Evolutionary conservation across 2,329 filamentous ascomycete species (phyloP).

Genomic region (Pseudophaeomoniella oleicola): DNA sequence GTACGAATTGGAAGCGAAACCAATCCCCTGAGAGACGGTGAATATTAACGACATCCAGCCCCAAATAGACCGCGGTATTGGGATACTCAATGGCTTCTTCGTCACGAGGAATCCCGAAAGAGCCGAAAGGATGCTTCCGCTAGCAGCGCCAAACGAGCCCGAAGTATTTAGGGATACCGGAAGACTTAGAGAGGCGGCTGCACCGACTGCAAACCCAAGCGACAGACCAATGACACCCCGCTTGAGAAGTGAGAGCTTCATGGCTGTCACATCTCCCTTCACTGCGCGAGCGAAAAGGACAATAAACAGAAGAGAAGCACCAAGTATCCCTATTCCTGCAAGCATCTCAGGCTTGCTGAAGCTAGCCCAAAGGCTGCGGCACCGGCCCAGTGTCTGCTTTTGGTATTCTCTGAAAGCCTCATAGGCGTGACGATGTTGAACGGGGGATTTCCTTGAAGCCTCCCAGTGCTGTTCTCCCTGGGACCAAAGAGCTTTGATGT

Average conservation of each 20-base stretch:
- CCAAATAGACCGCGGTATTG: constrained; percentile 67
- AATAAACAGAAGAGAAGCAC: constrained; percentile 52
- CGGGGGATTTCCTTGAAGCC: constrained; percentile 22
- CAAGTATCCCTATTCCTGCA: constrained; percentile 59
- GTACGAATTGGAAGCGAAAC: constrained; percentile 95
- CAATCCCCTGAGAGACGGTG: constrained; percentile 73
- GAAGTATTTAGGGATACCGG: constrained; percentile 13
- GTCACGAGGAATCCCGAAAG: constrained; percentile 22
- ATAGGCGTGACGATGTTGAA: constrained; percentile 21
- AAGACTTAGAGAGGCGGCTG: constrained; percentile 7
- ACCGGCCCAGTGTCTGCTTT: constrained; percentile 59
- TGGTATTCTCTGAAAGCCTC: constrained; percentile 60
- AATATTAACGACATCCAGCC: constrained; percentile 73
- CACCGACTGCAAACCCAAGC: constrained; percentile 32
- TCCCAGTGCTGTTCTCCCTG: constrained; percentile 41
- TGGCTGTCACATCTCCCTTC: constrained; percentile 35
- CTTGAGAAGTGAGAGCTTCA: constrained; percentile 38
- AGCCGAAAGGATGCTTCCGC: constrained; percentile 29
- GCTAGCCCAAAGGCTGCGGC: constrained; percentile 75
- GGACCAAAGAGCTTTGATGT: constrained; percentile 44
- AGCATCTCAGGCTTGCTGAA: constrained; percentile 84
- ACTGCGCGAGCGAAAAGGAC: constrained; percentile 55
- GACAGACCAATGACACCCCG: constrained; percentile 22
- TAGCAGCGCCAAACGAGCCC: constrained; percentile 21
- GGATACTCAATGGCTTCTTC: constrained; percentile 26